Conservation (phyloP, 1,284 basidiomycete genomes). For the Irpex rosettiformis region DNA sequence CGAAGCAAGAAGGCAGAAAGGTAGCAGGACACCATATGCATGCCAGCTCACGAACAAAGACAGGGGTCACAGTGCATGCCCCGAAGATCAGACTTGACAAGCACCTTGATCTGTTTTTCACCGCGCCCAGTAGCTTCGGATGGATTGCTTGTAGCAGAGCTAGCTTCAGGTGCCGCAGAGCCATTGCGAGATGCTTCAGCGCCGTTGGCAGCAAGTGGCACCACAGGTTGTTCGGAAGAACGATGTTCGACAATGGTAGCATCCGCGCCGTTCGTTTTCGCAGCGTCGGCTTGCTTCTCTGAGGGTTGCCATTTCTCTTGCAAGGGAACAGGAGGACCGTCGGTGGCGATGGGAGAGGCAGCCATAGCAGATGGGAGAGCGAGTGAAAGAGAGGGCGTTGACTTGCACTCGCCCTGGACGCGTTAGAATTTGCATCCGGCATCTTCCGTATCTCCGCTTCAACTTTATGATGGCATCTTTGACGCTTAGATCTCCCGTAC, state of each 20-base stretch:
- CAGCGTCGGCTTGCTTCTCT: slow-evolving; percentile 43
- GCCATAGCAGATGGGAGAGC: slow-evolving; percentile 38
- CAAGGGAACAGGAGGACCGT: slow-evolving; percentile 28
- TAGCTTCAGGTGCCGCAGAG: slow-evolving; percentile 19
- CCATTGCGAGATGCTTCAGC: slow-evolving; percentile 43
- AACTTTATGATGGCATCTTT: slow-evolving; percentile 4
- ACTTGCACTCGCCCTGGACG: slow-evolving; percentile 2
- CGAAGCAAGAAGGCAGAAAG: neutral
- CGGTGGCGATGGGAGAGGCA: slow-evolving; percentile 40
- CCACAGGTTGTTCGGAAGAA: slow-evolving; percentile 19
- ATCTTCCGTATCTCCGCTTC: neutral
- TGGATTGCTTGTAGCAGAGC: slow-evolving; percentile 17
- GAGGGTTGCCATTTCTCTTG: slow-evolving; percentile 49
- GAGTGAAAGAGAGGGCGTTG: slow-evolving; percentile 1
- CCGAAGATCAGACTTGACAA: slow-evolving; percentile 60
- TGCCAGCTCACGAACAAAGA: slow-evolving; percentile 28
- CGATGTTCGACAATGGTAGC: slow-evolving; percentile 42
- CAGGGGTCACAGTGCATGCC: slow-evolving; percentile 22
- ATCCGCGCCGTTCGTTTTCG: slow-evolving; percentile 42
- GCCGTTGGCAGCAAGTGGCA: slow-evolving; percentile 23
- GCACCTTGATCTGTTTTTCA: slow-evolving; percentile 87
- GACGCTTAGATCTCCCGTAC: no score
- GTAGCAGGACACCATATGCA: slow-evolving; percentile 16
- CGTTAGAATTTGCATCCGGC: slow-evolving; percentile 6
- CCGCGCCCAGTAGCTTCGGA: slow-evolving; percentile 47